These are phyloP conservation scores for Rachicladosporium sp. DNA, from an alignment of 2,329 filamentous ascomycete species.

Conservation along the genomic window DNA sequence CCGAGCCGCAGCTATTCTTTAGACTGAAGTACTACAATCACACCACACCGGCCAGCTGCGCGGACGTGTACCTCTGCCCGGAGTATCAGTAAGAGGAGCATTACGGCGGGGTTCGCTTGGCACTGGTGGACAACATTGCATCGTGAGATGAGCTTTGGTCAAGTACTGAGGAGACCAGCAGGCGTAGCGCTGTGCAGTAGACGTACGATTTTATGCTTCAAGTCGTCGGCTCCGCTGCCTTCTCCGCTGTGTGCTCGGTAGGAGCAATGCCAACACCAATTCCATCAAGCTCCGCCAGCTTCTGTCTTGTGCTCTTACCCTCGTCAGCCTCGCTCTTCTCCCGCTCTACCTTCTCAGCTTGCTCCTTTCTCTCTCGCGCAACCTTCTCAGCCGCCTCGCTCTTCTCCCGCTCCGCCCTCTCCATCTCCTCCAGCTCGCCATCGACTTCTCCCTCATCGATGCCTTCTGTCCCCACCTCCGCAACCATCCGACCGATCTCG, in stretches of 20 bases:
- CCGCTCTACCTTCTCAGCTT: conserved; percentile 7
- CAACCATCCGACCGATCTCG: conserved; percentile 67
- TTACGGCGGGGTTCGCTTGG: background rate
- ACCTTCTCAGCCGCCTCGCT: conserved; percentile 58
- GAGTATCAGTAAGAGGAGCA: conserved; percentile 13
- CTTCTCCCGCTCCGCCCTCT: conserved; percentile 54
- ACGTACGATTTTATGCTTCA: too few relatives aligned
- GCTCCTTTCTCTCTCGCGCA: conserved; percentile 43
- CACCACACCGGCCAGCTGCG: conserved; percentile 18
- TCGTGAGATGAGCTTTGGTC: too few relatives aligned
- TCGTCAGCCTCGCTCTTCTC: conserved; percentile 26
- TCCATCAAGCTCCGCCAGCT: conserved; percentile 21
- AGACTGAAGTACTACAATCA: conserved; percentile 13
- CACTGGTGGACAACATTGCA: too few relatives aligned
- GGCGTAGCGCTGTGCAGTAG: too few relatives aligned
- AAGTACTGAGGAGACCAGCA: too few relatives aligned
- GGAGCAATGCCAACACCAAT: background rate
- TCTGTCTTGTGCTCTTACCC: conserved; percentile 30
- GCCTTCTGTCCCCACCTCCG: conserved; percentile 38
- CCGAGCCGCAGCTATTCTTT: conserved; percentile 21
- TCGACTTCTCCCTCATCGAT: conserved; percentile 79
- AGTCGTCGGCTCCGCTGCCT: too few relatives aligned
- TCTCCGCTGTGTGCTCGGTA: background rate
- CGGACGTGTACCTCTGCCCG: conserved; percentile 18
- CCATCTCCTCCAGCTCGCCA: conserved; percentile 70